Conservation (phyloP, 2,329 filamentous ascomycete species). For the Cercospora beticola region DNA sequence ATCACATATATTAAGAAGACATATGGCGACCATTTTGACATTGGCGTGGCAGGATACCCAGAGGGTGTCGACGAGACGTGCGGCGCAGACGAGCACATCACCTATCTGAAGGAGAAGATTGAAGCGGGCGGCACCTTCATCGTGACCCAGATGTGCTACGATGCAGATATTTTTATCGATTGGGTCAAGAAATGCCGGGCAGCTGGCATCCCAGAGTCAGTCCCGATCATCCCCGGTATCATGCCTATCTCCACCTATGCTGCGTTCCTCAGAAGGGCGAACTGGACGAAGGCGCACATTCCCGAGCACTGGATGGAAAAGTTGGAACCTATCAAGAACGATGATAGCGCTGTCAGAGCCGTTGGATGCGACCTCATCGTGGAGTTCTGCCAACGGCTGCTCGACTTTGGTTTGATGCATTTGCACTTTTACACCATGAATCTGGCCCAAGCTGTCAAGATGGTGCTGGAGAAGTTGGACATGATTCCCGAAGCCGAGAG, state of each 20-base stretch:
- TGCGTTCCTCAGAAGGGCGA: conserved; percentile 83
- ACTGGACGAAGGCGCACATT: conserved; percentile 84
- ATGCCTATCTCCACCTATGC: conserved; percentile 96
- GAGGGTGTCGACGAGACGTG: conserved; percentile 94
- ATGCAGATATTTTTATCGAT: conserved; percentile 87
- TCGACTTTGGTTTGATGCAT: conserved; percentile 76
- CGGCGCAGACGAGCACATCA: conserved; percentile 78
- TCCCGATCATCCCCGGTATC: conserved; percentile 82
- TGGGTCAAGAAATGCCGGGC: conserved; percentile 88
- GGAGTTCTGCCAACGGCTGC: conserved; percentile 82
- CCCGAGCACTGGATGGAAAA: conserved; percentile 77
- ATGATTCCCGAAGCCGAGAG: conserved; percentile 76
- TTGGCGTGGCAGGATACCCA: conserved; percentile 94
- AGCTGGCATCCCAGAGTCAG: conserved; percentile 66
- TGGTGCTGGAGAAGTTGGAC: conserved; percentile 87
- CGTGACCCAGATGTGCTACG: conserved; percentile 99
- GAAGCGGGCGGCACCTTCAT: conserved; percentile 92
- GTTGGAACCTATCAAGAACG: conserved; percentile 92
- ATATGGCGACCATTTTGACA: conserved; percentile 91
- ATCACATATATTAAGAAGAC: conserved; percentile 76
- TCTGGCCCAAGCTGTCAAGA: conserved; percentile 85
- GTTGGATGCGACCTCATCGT: conserved; percentile 84
- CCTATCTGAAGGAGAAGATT: conserved; percentile 95
- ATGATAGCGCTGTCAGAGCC: conserved; percentile 87
- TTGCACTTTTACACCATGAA: conserved; percentile 99